Evolutionary conservation across 2,329 filamentous ascomycete species (phyloP).

Genomic region (Talaromyces sp.): DNA sequence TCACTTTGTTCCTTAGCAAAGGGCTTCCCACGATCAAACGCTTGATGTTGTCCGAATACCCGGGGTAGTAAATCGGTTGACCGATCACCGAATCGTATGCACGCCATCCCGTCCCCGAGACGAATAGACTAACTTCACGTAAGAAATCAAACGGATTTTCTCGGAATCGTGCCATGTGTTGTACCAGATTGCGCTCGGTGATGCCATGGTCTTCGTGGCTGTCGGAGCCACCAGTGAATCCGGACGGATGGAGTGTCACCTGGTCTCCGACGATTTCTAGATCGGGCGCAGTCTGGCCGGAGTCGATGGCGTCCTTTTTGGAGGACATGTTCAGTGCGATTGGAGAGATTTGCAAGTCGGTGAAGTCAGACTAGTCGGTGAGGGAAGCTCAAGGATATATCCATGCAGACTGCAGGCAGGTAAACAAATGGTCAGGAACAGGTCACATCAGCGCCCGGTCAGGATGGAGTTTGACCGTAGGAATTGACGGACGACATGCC

Average conservation of each 20-base stretch:
- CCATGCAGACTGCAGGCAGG: constrained; percentile 1
- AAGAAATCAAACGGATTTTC: constrained; percentile 72
- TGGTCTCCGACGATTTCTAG: constrained; percentile 72
- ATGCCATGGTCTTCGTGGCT: constrained; percentile 45
- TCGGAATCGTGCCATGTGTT: constrained; percentile 84
- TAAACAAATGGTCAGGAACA: background rate
- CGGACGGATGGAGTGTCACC: constrained; percentile 71
- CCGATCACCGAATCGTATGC: constrained; percentile 88
- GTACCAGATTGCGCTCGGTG: constrained; percentile 49
- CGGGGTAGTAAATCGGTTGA: constrained; percentile 87
- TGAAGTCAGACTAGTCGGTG: constrained; percentile 6
- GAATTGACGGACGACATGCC: background rate
- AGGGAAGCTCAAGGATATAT: background rate
- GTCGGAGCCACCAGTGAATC: constrained; percentile 47
- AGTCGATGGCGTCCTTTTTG: constrained; percentile 29
- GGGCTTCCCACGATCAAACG: constrained; percentile 69
- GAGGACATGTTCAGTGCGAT: constrained; percentile 15
- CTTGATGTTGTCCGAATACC: constrained; percentile 90
- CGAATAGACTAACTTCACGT: constrained; percentile 87
- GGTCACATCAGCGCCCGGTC: background rate
- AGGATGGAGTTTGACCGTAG: background rate
- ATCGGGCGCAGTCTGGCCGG: constrained; percentile 61
- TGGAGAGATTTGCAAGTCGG: background rate
- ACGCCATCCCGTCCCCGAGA: constrained; percentile 91
- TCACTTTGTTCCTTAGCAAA: constrained; percentile 70